Evolutionary conservation across 768 basidiomycete genomes (phyloP), one percentile per base, ranked within the genome.

Genomic region (Amanita subjunquillea): DNA sequence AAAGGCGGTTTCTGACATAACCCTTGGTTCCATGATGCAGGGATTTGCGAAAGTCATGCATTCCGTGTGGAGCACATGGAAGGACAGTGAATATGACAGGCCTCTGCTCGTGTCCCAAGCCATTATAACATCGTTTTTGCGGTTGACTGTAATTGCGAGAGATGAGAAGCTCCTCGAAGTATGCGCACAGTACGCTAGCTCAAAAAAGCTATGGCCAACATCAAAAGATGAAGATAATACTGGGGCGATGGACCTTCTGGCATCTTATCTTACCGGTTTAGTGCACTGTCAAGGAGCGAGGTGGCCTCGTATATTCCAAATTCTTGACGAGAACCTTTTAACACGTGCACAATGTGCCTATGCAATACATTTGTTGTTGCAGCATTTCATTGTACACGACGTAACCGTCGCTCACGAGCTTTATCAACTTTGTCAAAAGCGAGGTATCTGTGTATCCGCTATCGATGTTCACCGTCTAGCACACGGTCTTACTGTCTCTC

Each of bases 61-160:
- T 10, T 54, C 65, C 13, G 59, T 79, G n/a, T 77, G 74, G 72
- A 59, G 56, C 20, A 58, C 51, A 15, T 83, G 79, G 76, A 61
- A 57, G 57, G 50, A 60, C 25, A 51, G 58, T 9, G 29, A 43
- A 10, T 27, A 41, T 6, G 30, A 51, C 36, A 39, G 53, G 23
- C 60, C 62, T 17, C 34, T 54, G 10, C 53, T 59, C 2, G 63
- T 76, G 6, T 61, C 67, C n/a, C 70, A 69, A 20, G 65, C 67
- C 6, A 63, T 78, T 34, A 56, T 69, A 4, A 63, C 69, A 5
- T 62, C 74, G 1, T 79, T 82, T 58, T 62, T 82, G 29, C 73
- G 66, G 41, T 58, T 80, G 30, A 69, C 78, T 6, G 69, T 63
- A 13, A 54, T 60, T n/a, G 62, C 72, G 5, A 58, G 55, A 4